Evolutionary conservation across 2,329 filamentous ascomycete genomes (phyloP), one percentile per base, ranked within the genome.

Genomic region (Hirsutella thompsonii): DNA sequence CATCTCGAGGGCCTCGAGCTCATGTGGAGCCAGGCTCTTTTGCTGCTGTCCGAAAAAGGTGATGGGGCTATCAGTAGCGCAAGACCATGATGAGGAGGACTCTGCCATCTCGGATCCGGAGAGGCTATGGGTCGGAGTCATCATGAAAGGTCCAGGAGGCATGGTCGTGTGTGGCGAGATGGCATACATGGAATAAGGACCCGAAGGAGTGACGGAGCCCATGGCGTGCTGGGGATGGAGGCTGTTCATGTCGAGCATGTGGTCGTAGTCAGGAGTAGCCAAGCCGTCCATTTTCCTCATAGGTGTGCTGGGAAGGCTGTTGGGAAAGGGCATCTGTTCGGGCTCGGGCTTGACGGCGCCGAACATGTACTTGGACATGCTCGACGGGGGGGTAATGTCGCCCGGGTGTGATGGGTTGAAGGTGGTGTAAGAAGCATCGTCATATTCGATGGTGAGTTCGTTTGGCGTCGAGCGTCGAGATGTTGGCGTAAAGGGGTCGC

Each of bases 381-480:
- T 16, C 29, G 58, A 52, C 3, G 62, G 60, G 28, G 62, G 58
- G 19, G 63, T 64, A 37, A 65, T 39, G 33, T 63, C 57, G 28
- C 53, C 45, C 14, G 52, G 46, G 39, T 59, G 55, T 21, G 53
- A 35, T 30, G 49, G 43, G 20, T 39, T 42, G 29, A 55, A 52
- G 4, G 49, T 62, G 41, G 39, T 42, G 30, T 54, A 52, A 4
- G 49, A 62, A 39, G 50, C 46, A n/a, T 50, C 52, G 16, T 66
- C 58, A 46, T 63, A 63, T 36, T 63, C 60, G 46, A 67, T 49
- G 39, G 49, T 51, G 30, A 59, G 52, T 41, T 60, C 56, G 46
- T 63, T 55, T 8, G 66, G 63, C 16, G 63, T 63, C 36, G 66
- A 67, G 42, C 64, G 60, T 52, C 63, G 57, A 42, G 67, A 68